phyloP scores from a whole-genome alignment of 2,329 filamentous ascomycete genomes.

The Trichoderma sp. region DNA sequence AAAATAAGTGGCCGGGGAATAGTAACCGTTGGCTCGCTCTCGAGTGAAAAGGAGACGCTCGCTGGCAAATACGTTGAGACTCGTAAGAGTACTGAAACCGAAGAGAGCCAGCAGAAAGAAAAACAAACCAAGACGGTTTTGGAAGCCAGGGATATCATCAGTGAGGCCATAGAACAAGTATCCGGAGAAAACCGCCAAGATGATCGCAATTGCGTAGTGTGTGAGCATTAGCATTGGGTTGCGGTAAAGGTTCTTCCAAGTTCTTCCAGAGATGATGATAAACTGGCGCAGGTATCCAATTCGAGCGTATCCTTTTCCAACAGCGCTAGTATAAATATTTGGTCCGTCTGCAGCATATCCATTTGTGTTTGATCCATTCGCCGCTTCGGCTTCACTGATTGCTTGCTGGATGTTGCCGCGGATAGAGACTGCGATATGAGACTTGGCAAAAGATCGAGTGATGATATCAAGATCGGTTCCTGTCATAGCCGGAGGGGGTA shows the following conservation, averaged over 20 bases:
- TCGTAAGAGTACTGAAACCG: slow-evolving; percentile 94
- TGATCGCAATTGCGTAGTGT: slow-evolving; percentile 95
- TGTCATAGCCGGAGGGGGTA: slow-evolving; percentile 61
- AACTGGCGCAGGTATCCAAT: slow-evolving; percentile 83
- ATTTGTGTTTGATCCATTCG: slow-evolving; percentile 67
- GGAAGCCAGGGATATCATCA: slow-evolving; percentile 95
- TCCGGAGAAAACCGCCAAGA: slow-evolving; percentile 90
- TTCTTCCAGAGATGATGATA: slow-evolving; percentile 82
- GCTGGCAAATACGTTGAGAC: slow-evolving; percentile 87
- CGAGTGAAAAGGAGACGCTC: slow-evolving; percentile 90
- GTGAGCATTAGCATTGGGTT: slow-evolving; percentile 98
- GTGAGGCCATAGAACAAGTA: slow-evolving; percentile 96
- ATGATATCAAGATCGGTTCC: slow-evolving; percentile 82
- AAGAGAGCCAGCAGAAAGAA: slow-evolving; percentile 96
- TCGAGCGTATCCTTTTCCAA: slow-evolving; percentile 80
- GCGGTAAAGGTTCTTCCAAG: slow-evolving; percentile 96
- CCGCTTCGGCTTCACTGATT: slow-evolving; percentile 64
- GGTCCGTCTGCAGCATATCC: slow-evolving; percentile 51
- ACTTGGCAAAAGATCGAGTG: slow-evolving; percentile 74
- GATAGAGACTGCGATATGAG: slow-evolving; percentile 74
- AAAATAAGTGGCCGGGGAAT: slow-evolving; percentile 92
- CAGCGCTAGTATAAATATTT: slow-evolving; percentile 58
- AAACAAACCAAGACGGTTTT: slow-evolving; percentile 95
- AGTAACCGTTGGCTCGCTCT: slow-evolving; percentile 96
- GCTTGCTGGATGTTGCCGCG: slow-evolving; percentile 78